These are phyloP conservation scores for Brassica incana DNA, from an alignment of 345 rosid genomes.

Conservation along the genomic window DNA sequence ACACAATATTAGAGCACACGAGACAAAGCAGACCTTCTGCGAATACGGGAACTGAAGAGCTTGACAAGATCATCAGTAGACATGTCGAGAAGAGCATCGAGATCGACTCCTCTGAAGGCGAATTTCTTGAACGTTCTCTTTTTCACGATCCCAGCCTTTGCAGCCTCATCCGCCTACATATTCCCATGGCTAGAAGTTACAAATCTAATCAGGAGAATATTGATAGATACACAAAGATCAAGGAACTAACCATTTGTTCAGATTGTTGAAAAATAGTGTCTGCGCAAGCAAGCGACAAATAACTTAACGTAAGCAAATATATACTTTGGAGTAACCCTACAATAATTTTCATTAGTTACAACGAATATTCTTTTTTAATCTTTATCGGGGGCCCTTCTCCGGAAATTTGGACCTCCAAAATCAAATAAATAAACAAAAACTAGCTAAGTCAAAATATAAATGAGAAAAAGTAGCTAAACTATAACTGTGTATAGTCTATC, in stretches of 20 bases:
- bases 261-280: conserved; percentile 14
- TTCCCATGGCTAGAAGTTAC: not conserved
- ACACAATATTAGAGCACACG: not conserved
- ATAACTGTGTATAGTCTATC: not conserved
- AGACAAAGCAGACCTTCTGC: conserved; percentile 49
- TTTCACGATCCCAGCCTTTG: conserved; percentile 46
- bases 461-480: not conserved
- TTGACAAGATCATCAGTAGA: conserved; percentile 62
- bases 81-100: conserved; percentile 48
- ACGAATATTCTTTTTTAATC: not conserved
- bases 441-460: not conserved
- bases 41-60: conserved; percentile 61
- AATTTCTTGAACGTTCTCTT: conserved; percentile 83
- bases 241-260: not conserved
- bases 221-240: not conserved
- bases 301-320: conserved; percentile 22
- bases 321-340: conserved; percentile 17
- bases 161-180: conserved; percentile 54
- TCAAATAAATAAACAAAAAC: not conserved
- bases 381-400: not conserved
- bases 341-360: not conserved
- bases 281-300: conserved; percentile 17
- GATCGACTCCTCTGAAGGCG: conserved; percentile 67
- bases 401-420: not conserved
- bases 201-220: not conserved